phyloP scores from a whole-genome alignment of 768 basidiomycete genomes.

The Rhodotorula sphaerocarpa region DNA sequence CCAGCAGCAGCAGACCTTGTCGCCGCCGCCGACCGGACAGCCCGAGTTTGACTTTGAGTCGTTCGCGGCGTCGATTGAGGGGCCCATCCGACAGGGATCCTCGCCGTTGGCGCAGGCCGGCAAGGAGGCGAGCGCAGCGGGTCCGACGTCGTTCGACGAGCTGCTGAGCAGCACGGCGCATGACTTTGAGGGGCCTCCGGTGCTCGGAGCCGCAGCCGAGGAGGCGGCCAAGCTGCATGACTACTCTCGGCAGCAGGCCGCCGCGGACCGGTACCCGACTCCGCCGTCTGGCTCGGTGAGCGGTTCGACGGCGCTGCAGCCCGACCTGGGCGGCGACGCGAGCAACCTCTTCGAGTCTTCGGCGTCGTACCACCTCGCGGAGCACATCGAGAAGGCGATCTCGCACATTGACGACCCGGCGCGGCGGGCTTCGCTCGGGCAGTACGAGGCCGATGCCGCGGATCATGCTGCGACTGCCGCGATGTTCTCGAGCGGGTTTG shows the following conservation, averaged over 20 bases:
- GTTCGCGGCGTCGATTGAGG: conserved; percentile 31
- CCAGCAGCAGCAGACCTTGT: not conserved
- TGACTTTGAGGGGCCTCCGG: not conserved
- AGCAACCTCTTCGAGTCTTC: not conserved
- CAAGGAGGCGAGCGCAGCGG: no score
- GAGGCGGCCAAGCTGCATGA: not conserved
- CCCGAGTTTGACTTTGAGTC: conserved; percentile 20
- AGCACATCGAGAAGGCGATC: not conserved
- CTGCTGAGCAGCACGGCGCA: not conserved
- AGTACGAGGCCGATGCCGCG: not conserved
- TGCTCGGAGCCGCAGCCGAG: not conserved
- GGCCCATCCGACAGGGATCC: not conserved
- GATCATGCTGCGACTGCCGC: conserved; percentile 25
- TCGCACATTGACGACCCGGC: conserved; percentile 15
- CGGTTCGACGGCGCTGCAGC: not conserved
- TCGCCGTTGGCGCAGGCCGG: not conserved
- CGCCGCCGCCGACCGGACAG: not conserved
- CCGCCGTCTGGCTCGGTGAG: conserved; percentile 13
- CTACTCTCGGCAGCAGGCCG: not conserved
- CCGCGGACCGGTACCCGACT: conserved; percentile 18
- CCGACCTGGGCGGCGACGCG: not conserved
- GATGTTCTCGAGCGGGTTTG: conserved; percentile 21
- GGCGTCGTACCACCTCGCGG: conserved; percentile 16
- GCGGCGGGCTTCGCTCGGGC: not conserved
- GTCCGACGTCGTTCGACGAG: conserved; percentile 14